Evolutionary conservation across 441 rosid genomes (phyloP), one percentile per base, ranked within the genome.

Genomic region (Arabidopsis lyrata): DNA sequence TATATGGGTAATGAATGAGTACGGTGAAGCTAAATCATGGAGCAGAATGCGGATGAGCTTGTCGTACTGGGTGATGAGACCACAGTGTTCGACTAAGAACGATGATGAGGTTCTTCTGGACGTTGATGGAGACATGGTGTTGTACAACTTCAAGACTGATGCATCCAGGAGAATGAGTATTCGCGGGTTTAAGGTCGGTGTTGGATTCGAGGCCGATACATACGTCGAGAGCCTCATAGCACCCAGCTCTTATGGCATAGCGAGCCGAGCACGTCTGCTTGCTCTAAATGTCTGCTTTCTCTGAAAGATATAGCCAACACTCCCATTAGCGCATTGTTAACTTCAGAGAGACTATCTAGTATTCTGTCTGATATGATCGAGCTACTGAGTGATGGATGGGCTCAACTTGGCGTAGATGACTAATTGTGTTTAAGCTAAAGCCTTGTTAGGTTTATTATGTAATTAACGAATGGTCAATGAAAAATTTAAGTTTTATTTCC

Each of bases 1-100:
- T n/a, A 71, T 85, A 0, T 83, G 85, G 88, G 55, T 82, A 14
- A 81, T 83, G 89, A 50, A 75, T 35, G 71, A 73, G 49, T 80
- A 83, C 24, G 81, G 83, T 8, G 57, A 48, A 20, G 64, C 31
- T 1, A 77, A 78, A 7, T 81, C 88, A 0, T 83, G 88, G 86
- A 81, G 59, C 4, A 83, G 74, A 67, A 36, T 74, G 38, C 54
- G 47, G 16, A 73, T 80, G 7, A 80, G 57, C 22, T 16, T 80
- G 60, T 45, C 66, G 11, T 83, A 76, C 42, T 32, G 70, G 36
- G 66, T 72, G 50, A 76, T 85, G 83, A 80, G 72, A 45, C 88
- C 82, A 1, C 32, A 81, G 10, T 82, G 76, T 63, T 65, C 68
- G 22, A 57, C 44, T 22, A 77, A 65, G 14, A 64, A 77, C 6